Conservation (phyloP, 768 basidiomycete species). For the Candolleomyces aberdarensis region DNA sequence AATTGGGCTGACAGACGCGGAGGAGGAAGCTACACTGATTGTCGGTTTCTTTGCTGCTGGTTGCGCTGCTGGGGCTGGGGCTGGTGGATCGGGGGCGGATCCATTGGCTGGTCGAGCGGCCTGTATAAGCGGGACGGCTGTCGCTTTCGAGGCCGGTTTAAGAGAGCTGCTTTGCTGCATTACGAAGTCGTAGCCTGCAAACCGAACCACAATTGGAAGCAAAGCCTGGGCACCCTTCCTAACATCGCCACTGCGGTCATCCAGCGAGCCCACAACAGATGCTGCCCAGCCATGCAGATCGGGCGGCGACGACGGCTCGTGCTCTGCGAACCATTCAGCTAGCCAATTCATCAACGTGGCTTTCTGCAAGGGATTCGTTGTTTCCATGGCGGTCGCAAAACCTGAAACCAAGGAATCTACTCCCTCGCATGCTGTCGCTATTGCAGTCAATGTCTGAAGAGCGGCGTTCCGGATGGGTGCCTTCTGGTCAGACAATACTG, state of each 20-base stretch:
- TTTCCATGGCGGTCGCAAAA: slow-evolving; percentile 77
- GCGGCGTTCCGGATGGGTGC: slow-evolving; percentile 79
- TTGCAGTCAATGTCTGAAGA: slow-evolving; percentile 73
- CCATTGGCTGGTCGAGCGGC: slow-evolving; percentile 58
- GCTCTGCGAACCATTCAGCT: slow-evolving; percentile 71
- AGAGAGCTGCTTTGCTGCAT: slow-evolving; percentile 82
- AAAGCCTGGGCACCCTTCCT: slow-evolving; percentile 87
- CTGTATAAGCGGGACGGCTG: slow-evolving; percentile 86
- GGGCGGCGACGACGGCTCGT: slow-evolving; percentile 47
- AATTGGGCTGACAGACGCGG: neutral
- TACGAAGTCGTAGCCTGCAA: slow-evolving; percentile 79
- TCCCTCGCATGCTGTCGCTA: slow-evolving; percentile 80
- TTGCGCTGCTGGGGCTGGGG: slow-evolving; percentile 20
- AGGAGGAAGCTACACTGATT: slow-evolving; percentile 37
- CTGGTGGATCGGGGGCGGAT: slow-evolving; percentile 20
- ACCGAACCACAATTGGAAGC: slow-evolving; percentile 70
- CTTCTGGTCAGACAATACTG: slow-evolving; percentile 92
- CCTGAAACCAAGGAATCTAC: slow-evolving; percentile 80
- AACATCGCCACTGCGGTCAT: slow-evolving; percentile 89
- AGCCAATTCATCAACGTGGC: slow-evolving; percentile 79
- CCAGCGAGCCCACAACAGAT: slow-evolving; percentile 71
- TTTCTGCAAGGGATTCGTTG: slow-evolving; percentile 84
- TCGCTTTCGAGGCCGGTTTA: slow-evolving; percentile 87
- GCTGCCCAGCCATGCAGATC: slow-evolving; percentile 72
- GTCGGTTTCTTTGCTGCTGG: slow-evolving; percentile 20